Evolutionary conservation across 495 filamentous ascomycete genomes (phyloP).

Genomic region (Coniosporium apollinis): DNA sequence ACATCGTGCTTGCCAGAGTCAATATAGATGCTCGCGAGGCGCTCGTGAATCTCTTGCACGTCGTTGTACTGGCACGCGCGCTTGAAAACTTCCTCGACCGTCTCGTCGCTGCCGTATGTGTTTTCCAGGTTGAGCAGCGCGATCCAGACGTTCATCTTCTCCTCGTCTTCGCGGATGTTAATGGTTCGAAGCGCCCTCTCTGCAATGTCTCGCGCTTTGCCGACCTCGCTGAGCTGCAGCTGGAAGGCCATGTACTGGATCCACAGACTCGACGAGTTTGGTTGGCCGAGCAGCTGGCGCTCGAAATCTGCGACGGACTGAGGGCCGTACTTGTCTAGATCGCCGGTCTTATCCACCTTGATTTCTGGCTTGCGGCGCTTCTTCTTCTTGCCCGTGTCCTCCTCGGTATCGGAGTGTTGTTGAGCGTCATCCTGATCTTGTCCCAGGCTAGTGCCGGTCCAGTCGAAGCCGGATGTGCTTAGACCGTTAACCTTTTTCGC

Average conservation of each 20-base stretch:
- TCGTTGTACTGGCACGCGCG: conserved; percentile 91
- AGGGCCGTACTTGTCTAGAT: conserved; percentile 77
- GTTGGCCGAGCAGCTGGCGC: conserved; percentile 77
- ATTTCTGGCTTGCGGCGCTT: conserved; percentile 65
- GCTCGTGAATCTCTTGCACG: conserved; percentile 74
- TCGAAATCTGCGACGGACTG: conserved; percentile 84
- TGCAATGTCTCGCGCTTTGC: conserved; percentile 70
- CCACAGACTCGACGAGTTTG: conserved; percentile 80
- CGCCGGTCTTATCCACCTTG: conserved; percentile 72
- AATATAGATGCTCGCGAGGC: conserved; percentile 83
- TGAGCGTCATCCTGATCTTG: conserved; percentile 31
- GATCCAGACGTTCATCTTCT: conserved; percentile 90
- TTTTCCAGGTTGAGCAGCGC: conserved; percentile 89
- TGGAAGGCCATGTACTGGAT: conserved; percentile 95
- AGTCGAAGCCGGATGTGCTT: conserved; percentile 71
- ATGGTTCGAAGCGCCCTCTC: conserved; percentile 82
- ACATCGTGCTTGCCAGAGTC: conserved; percentile 63
- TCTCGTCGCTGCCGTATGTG: conserved; percentile 70
- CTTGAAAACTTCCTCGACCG: conserved; percentile 76
- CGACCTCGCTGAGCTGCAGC: conserved; percentile 72
- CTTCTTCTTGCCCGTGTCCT: conserved; percentile 42
- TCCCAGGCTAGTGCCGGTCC: conserved; percentile 47
- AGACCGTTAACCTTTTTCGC: conserved; percentile 27
- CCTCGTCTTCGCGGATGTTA: conserved; percentile 66
- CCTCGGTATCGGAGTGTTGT: conserved; percentile 35